phyloP scores from a whole-genome alignment of 441 rosid genomes.

The Gossypium aridum region DNA sequence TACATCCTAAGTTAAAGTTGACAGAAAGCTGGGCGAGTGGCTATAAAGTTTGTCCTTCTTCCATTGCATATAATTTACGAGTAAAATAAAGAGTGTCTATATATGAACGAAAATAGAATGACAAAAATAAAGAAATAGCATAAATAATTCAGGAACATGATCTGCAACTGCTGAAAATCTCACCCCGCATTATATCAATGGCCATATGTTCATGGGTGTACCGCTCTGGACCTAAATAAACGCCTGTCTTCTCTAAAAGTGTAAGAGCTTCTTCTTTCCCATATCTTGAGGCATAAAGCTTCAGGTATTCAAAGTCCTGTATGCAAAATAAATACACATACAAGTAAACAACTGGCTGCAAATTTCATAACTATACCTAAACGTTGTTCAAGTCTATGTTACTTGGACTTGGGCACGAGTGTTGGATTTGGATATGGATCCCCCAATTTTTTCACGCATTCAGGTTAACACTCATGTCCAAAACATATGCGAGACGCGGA shows the following conservation, averaged over 20 bases:
- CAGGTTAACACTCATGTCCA: too few species aligned
- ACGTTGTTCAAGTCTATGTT: not conserved
- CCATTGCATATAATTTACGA: not conserved
- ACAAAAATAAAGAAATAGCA: conserved; percentile 9
- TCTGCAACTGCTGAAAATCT: conserved; percentile 67
- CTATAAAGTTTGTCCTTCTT: not conserved
- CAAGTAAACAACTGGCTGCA: not conserved
- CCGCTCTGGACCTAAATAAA: conserved; percentile 83
- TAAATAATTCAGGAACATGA: conserved; percentile 12
- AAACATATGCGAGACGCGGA: too few species aligned
- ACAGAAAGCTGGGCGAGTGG: not conserved
- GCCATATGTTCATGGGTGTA: conserved; percentile 82
- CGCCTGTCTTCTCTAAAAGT: conserved; percentile 77
- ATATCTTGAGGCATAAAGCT: conserved; percentile 64
- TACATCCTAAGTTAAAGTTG: not conserved
- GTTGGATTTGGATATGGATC: too few species aligned
- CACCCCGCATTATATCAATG: conserved; percentile 78
- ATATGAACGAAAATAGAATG: not conserved
- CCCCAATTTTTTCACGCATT: too few species aligned
- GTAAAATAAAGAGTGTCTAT: not conserved
- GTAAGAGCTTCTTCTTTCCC: conserved; percentile 74
- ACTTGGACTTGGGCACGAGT: not conserved
- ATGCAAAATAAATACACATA: not conserved
- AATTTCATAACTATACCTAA: not conserved
- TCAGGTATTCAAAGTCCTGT: conserved; percentile 83